Evolutionary conservation across 2,329 filamentous ascomycete species (phyloP).

Genomic region (Pseudocercospora eumusae): DNA sequence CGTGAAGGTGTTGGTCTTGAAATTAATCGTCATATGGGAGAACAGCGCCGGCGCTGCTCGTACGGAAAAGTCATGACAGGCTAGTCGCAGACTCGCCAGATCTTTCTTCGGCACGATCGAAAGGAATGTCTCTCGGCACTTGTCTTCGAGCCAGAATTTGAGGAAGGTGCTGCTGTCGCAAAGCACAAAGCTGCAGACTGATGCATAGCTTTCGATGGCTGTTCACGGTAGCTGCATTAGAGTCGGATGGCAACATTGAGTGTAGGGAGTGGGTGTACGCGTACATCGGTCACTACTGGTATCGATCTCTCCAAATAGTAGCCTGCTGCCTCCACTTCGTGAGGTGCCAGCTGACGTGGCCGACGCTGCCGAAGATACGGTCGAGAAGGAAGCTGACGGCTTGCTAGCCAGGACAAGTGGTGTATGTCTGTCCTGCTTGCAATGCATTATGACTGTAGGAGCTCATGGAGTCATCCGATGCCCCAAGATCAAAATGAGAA

Average conservation of each 20-base stretch:
- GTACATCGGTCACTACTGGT: slow-evolving; percentile 45
- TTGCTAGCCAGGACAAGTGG: slow-evolving; percentile 37
- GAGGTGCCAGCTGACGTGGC: slow-evolving; percentile 40
- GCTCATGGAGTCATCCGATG: slow-evolving; percentile 28
- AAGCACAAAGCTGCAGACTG: slow-evolving; percentile 52
- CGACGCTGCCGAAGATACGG: slow-evolving; percentile 36
- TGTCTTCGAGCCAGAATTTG: slow-evolving; percentile 53
- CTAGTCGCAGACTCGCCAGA: slow-evolving; percentile 59
- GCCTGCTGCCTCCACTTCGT: slow-evolving; percentile 42
- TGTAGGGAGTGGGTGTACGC: slow-evolving; percentile 18
- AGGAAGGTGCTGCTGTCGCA: slow-evolving; percentile 53
- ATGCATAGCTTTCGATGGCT: slow-evolving; percentile 50
- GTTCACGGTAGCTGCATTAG: slow-evolving; percentile 30
- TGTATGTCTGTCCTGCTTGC: slow-evolving; percentile 33
- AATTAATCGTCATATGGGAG: slow-evolving; percentile 67
- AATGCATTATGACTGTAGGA: slow-evolving; percentile 29
- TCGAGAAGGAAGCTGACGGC: slow-evolving; percentile 37
- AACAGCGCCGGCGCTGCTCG: slow-evolving; percentile 71
- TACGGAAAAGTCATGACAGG: slow-evolving; percentile 70
- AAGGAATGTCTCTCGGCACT: slow-evolving; percentile 50
- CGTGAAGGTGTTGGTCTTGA: slow-evolving; percentile 74
- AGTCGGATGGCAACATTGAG: slow-evolving; percentile 11
- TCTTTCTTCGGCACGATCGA: slow-evolving; percentile 46
- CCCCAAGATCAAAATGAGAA: slow-evolving; percentile 19
- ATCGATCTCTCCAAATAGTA: slow-evolving; percentile 55